A percentile compares a stretch with the other conserved stretches of the same genome.
Conservation (phyloP, 106 monocot genomes). For the Alisma plantagoaquatica region DNA sequence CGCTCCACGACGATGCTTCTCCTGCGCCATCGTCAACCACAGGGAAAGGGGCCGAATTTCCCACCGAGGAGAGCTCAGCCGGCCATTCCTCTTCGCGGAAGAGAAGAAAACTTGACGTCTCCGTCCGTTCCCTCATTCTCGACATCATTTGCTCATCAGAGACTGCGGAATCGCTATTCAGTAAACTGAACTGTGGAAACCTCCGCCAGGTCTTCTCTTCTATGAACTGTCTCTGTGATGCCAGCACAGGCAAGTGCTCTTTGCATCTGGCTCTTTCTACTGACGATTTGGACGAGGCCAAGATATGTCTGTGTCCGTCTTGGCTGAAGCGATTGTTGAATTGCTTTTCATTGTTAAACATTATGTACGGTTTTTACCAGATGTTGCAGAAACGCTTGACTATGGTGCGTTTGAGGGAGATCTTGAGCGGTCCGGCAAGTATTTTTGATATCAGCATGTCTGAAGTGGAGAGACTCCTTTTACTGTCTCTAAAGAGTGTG, state of each 20-base stretch:
- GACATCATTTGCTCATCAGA: background rate
- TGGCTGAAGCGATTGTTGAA: slow-evolving; percentile 70
- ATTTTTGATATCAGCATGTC: too few species aligned
- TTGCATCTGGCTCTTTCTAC: slow-evolving; percentile 22
- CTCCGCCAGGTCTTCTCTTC: slow-evolving; percentile 12
- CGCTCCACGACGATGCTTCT: background rate
- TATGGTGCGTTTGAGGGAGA: slow-evolving; percentile 32
- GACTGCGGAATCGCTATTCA: background rate
- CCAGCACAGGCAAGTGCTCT: slow-evolving; percentile 24
- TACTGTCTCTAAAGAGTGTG: too few species aligned
- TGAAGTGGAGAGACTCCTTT: too few species aligned
- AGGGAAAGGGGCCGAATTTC: background rate
- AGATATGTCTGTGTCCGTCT: slow-evolving; percentile 38
- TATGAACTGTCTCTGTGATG: slow-evolving; percentile 36
- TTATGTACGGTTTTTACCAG: slow-evolving; percentile 42
- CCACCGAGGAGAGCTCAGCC: background rate
- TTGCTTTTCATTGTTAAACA: slow-evolving; percentile 52
- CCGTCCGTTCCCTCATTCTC: slow-evolving; percentile 6
- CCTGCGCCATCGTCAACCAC: too few species aligned
- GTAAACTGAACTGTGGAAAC: background rate
- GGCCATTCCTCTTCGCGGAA: background rate
- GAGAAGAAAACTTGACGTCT: background rate
- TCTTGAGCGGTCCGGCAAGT: slow-evolving; percentile 20
- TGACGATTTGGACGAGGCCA: background rate
- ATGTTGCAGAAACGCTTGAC: slow-evolving; percentile 28